Conservation (phyloP, 2,329 filamentous ascomycete genomes). For the Gnomoniopsis smithogilvyi region DNA sequence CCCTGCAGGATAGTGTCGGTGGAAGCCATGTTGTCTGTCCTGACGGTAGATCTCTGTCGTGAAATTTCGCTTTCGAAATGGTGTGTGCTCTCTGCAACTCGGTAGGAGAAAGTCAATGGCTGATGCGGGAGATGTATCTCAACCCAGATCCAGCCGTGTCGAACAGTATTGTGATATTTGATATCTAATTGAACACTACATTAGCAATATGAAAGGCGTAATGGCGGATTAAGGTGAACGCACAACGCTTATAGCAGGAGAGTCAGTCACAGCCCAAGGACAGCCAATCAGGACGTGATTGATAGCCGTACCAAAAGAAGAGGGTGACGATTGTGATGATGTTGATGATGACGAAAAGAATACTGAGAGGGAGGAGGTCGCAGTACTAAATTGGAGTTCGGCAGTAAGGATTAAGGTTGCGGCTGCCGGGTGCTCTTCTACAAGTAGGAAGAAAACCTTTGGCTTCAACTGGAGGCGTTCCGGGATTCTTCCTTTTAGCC, state of each 20-base stretch:
- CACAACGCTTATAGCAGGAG: conserved; percentile 1
- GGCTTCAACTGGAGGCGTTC: not conserved
- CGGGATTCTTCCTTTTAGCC: not conserved
- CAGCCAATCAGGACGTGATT: not conserved
- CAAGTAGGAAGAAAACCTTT: not conserved
- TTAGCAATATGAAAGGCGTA: not conserved
- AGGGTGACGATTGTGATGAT: conserved; percentile 8
- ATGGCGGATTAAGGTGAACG: not conserved
- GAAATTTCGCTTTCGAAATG: not conserved
- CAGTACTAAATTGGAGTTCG: conserved; percentile 1
- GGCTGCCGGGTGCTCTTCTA: not conserved
- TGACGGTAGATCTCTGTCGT: conserved; percentile 4
- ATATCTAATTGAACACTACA: not conserved
- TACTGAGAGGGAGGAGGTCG: not conserved
- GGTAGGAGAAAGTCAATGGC: not conserved
- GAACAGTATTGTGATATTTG: not conserved
- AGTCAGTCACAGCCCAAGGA: not conserved
- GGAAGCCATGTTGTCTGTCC: conserved; percentile 56
- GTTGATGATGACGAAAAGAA: conserved; percentile 13
- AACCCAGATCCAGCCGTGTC: conserved; percentile 9
- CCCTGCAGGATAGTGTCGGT: conserved; percentile 79
- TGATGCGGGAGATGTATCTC: not conserved
- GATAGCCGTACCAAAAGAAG: not conserved
- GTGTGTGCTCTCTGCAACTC: not conserved
- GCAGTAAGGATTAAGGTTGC: not conserved